Conservation (phyloP, 257 asterid genomes). For the Solanum chilense region DNA sequence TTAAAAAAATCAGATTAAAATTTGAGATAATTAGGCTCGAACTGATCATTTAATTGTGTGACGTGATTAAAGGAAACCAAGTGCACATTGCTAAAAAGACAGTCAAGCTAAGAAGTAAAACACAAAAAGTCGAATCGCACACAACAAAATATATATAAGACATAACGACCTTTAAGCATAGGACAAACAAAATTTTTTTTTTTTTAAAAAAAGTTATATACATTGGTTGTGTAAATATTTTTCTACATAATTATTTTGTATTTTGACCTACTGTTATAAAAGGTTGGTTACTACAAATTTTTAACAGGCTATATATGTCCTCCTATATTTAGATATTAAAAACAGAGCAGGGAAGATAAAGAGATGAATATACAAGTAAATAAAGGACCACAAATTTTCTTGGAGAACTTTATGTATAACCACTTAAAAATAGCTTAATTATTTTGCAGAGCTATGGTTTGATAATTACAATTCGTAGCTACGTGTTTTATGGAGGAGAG, state of each 20-base stretch:
- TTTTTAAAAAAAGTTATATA: not conserved
- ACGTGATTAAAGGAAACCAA: not conserved
- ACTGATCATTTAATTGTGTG: too few relatives aligned
- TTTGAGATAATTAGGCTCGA: too few relatives aligned
- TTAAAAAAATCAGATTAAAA: too few relatives aligned
- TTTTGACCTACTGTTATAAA: not conserved
- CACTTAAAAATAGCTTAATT: too few relatives aligned
- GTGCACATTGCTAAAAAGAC: not conserved
- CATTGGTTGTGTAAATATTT: not conserved
- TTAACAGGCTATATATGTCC: not conserved
- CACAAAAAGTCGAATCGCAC: not conserved
- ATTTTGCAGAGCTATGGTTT: too few relatives aligned
- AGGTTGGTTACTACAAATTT: not conserved
- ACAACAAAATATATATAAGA: not conserved
- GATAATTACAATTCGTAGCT: too few relatives aligned
- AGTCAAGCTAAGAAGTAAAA: not conserved
- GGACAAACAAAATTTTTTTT: not conserved
- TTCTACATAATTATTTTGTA: not conserved
- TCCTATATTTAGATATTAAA: not conserved
- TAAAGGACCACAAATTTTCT: not conserved
- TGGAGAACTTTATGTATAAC: too few relatives aligned
- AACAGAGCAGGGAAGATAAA: too few relatives aligned
- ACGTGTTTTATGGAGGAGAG: too few relatives aligned
- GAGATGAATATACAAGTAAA: not conserved
- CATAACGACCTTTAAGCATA: not conserved